These are phyloP conservation scores for Colletotrichum tamarilloi DNA, from an alignment of 2,329 filamentous ascomycete species.

Conservation along the genomic window DNA sequence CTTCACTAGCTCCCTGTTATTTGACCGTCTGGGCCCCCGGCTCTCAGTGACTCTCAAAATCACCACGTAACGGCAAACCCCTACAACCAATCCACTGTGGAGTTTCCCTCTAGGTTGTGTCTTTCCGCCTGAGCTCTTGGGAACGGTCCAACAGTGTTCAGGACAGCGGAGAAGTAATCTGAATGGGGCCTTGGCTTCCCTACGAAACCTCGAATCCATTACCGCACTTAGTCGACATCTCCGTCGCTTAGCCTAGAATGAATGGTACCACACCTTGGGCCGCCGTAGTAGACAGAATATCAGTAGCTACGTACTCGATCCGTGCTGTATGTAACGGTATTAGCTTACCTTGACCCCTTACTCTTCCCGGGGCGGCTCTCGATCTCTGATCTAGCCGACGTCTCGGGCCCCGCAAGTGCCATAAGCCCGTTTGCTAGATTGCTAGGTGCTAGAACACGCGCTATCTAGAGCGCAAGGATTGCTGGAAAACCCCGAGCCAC, in stretches of 20 bases:
- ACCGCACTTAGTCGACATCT: constrained; percentile 31
- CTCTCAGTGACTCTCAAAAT: constrained; percentile 4
- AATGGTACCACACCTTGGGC: constrained; percentile 9
- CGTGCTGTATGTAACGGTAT: background rate
- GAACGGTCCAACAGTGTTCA: background rate
- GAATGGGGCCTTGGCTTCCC: constrained; percentile 12
- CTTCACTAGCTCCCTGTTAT: background rate
- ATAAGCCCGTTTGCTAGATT: constrained; percentile 12
- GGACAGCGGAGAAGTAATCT: constrained; percentile 26
- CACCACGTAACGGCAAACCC: background rate
- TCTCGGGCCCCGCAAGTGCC: constrained; percentile 30
- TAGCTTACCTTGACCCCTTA: background rate
- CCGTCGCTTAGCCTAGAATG: constrained; percentile 8
- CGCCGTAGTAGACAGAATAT: constrained; percentile 3
- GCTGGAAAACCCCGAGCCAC: no score
- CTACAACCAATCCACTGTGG: background rate
- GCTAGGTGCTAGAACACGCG: background rate
- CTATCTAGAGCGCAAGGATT: background rate
- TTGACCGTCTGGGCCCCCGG: background rate
- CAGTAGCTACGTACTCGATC: background rate
- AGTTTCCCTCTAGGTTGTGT: background rate
- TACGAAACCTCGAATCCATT: constrained; percentile 33
- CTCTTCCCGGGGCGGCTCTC: constrained; percentile 29
- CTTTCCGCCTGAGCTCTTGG: background rate
- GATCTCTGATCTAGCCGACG: constrained; percentile 34